Evolutionary conservation across 164 flowering plant species (phyloP).

Genomic region (Kingdonia uniflora): DNA sequence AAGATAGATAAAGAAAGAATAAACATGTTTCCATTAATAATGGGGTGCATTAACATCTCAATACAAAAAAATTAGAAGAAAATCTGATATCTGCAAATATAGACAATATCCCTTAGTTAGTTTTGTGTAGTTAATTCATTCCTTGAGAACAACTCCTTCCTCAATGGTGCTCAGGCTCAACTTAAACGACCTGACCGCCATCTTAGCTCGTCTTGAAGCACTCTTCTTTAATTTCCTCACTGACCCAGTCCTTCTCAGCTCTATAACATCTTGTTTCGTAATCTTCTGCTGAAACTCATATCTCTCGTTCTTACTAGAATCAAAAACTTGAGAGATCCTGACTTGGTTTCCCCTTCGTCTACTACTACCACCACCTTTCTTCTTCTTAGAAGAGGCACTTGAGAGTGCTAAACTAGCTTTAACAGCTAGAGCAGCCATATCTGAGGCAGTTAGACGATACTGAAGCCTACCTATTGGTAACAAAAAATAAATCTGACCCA

Average conservation of each 20-base stretch:
- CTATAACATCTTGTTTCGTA: not conserved
- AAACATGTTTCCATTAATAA: no score
- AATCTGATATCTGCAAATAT: no score
- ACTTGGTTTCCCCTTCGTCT: slow-evolving; percentile 1
- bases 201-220: slow-evolving; percentile 34
- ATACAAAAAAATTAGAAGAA: no score
- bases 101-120: no score
- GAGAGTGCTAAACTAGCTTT: slow-evolving; percentile 36
- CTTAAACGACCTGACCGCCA: slow-evolving; percentile 40
- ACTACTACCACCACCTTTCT: not conserved
- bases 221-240: slow-evolving; percentile 30
- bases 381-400: not conserved
- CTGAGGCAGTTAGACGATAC: slow-evolving; percentile 29
- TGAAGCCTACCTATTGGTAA: slow-evolving; percentile 30
- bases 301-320: not conserved
- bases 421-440: slow-evolving; percentile 63
- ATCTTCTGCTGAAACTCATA: slow-evolving; percentile 5
- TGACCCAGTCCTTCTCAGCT: slow-evolving; percentile 23
- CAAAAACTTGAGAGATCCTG: slow-evolving; percentile 7
- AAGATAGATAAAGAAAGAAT: no score
- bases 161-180: slow-evolving; percentile 42
- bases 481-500: slow-evolving; percentile 45
- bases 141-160: slow-evolving; percentile 28
- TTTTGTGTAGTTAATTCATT: no score
- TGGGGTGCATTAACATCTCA: no score